These are phyloP conservation scores for Fusarium poae DNA, from an alignment of 2,329 filamentous ascomycete genomes.

Conservation along the genomic window DNA sequence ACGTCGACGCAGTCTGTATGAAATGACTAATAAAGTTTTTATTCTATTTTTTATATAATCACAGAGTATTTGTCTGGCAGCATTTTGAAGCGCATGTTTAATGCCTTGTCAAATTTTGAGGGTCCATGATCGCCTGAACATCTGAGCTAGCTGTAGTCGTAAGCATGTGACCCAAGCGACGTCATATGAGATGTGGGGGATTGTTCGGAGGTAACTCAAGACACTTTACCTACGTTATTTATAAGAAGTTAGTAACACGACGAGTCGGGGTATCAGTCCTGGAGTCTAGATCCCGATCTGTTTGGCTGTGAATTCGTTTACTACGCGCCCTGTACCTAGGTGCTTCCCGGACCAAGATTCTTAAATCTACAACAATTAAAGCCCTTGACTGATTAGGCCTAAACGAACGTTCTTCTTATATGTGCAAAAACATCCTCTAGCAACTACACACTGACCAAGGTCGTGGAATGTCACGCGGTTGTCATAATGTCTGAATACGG, in stretches of 20 bases:
- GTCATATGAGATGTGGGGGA: constrained; percentile 41
- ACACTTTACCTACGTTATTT: neutral
- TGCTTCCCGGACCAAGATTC: neutral
- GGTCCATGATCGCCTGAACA: neutral
- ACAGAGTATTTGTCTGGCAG: neutral
- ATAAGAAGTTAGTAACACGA: constrained; percentile 1
- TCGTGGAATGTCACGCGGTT: constrained; percentile 21
- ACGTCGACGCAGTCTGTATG: constrained; percentile 14
- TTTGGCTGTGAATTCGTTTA: neutral
- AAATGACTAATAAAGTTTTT: constrained; percentile 22
- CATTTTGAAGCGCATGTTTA: neutral
- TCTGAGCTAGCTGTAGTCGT: neutral
- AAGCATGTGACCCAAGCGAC: constrained; percentile 18
- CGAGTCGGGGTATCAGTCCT: constrained; percentile 7
- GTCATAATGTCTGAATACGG: constrained; percentile 47
- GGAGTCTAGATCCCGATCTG: neutral
- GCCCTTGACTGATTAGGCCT: neutral
- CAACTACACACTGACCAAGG: constrained; percentile 7
- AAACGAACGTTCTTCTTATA: constrained; percentile 3
- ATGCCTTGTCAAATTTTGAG: neutral
- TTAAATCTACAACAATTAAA: constrained; percentile 2
- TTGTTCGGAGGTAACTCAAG: neutral
- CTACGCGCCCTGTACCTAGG: neutral
- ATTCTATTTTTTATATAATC: neutral
- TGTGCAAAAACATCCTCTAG: constrained; percentile 2